Percentiles rank a stretch among this genome's conserved stretches.
Conservation (phyloP, 768 basidiomycete genomes). For the Psilocybe sp. region DNA sequence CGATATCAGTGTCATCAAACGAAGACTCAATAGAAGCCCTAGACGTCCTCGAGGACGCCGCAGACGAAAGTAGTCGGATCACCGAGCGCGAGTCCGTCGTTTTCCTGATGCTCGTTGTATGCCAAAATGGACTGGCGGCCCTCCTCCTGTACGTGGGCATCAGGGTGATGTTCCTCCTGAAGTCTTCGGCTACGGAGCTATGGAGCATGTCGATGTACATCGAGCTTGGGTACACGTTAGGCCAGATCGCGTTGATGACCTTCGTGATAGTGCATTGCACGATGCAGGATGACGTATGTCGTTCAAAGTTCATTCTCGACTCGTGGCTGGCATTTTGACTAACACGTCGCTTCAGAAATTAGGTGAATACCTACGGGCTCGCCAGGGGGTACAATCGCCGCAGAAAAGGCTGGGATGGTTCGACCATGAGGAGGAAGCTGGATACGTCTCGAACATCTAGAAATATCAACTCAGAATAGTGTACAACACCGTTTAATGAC, state of each 20-base stretch:
- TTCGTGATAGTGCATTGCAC: constrained; percentile 8
- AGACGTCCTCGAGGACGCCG: not conserved
- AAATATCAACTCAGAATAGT: not conserved
- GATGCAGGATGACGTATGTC: constrained; percentile 7
- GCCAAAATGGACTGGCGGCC: constrained; percentile 2
- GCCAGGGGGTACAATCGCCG: not conserved
- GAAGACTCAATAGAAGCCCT: not conserved
- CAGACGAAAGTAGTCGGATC: not conserved
- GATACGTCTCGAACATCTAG: not conserved
- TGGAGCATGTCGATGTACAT: not conserved
- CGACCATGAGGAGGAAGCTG: not conserved
- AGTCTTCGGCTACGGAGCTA: not conserved
- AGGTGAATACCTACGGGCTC: not conserved
- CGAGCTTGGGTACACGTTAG: constrained; percentile 7
- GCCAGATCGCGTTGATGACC: constrained; percentile 6
- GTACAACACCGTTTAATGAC: not conserved
- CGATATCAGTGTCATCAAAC: no score
- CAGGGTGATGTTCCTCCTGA: not conserved
- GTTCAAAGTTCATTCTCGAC: not conserved
- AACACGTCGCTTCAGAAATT: not conserved
- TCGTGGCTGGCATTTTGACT: not conserved
- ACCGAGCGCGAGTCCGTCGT: not conserved
- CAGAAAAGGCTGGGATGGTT: not conserved
- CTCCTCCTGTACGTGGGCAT: constrained; percentile 4
- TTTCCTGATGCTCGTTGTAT: constrained; percentile 2